Base-by-base conservation (phyloP, 306 rosid species). In the Cicer bijugum region DNA sequence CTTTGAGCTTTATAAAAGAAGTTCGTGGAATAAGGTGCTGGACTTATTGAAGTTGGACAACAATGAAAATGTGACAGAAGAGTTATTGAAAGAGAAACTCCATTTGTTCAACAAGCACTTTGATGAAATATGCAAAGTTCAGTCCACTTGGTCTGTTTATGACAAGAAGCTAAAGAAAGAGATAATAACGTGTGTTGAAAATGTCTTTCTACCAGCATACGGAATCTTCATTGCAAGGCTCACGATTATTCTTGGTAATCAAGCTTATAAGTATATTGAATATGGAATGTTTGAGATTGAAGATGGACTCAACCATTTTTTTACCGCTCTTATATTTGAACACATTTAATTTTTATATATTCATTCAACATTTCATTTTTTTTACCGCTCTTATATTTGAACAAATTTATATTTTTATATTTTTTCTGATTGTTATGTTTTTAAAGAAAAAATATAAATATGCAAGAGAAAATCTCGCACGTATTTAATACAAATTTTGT, bases 11-110 rank as follows among this genome's bases (percentile, higher is more conserved):
- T 92, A 85, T 84, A 86, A 82, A 75, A 75, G 84, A 48, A 82
- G 82, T 74, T 78, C 96, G 8, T 92, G 96, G 96, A 84, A 75
- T 47, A 69, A 77, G 81, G 84, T 88, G 44, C 6, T 86, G 43
- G 88, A 83, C 3, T 71, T 82, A 65, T 47, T 92, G 79, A 92
- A 80, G 71, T 5, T 38, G 6, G 28, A 61, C 1, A 14, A 37
- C 46, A 37, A 14, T 38, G 47, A 8, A n/a, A 59, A 9, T 48
- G 39, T 12, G 38, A 61, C 67, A 14, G 8, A 8, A 37, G 67
- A 61, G 12, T 8, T 37, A 14, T 37, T 61, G 67, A 60, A 65
- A 64, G 79, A 75, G 7, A 75, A 53, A 16, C 53, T 66, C 3
- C n/a, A 0, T 52, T 75, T 17, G 10, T 75, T 75, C 74, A 66